These are phyloP conservation scores for Lodderomyces pseudojiufengensis DNA, from an alignment of 1,139 yeast species.

Conservation along the genomic window DNA sequence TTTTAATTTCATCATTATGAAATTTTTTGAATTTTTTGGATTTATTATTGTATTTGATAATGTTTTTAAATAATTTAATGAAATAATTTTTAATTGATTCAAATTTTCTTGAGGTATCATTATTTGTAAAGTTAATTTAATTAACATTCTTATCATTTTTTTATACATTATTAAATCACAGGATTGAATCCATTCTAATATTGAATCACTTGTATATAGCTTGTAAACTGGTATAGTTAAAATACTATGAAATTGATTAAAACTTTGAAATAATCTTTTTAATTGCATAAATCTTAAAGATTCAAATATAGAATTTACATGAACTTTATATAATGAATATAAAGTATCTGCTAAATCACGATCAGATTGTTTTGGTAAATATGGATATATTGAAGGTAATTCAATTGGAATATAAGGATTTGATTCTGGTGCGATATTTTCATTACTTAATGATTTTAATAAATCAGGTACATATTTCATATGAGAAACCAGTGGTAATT, in stretches of 20 bases:
- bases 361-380: constrained; percentile 48
- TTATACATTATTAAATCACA: constrained; percentile 67
- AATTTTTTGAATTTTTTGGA: constrained; percentile 45
- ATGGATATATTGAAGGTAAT: constrained; percentile 53
- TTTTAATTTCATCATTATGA: constrained; percentile 50
- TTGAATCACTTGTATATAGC: constrained; percentile 48
- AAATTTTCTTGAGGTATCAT: constrained; percentile 57
- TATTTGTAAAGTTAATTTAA: constrained; percentile 59
- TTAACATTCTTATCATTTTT: constrained; percentile 57
- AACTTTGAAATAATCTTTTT: constrained; percentile 52
- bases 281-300: constrained; percentile 66
- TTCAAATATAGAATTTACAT: constrained; percentile 61
- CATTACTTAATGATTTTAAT: constrained; percentile 25
- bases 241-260: constrained; percentile 54
- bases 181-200: constrained; percentile 58
- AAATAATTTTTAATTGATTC: constrained; percentile 43
- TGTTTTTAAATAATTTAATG: constrained; percentile 39
- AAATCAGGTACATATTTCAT: constrained; percentile 39
- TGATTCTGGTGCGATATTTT: constrained; percentile 18
- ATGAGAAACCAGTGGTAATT: constrained; percentile 16
- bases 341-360: constrained; percentile 60
- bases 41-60: constrained; percentile 33
- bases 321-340: constrained; percentile 57
- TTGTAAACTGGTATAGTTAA: constrained; percentile 65
- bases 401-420: constrained; percentile 31